A percentile compares a stretch with the other conserved stretches of the same genome.
phyloP scores from a whole-genome alignment of 768 basidiomycete species.

The Mycena alexandri region DNA sequence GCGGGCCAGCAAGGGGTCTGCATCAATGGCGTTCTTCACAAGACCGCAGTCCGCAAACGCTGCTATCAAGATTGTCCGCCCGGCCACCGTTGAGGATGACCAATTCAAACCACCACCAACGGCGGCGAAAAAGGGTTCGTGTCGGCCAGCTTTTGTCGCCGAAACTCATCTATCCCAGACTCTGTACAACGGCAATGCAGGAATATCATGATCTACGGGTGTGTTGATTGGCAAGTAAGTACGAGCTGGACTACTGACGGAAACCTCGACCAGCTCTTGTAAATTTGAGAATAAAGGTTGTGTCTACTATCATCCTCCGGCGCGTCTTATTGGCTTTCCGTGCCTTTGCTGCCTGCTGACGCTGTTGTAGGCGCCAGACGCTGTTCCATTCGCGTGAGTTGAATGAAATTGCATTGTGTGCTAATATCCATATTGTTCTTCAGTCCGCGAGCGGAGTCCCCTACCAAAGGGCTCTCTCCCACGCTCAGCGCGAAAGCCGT shows the following conservation, averaged over 20 bases:
- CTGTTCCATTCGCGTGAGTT: slow-evolving; percentile 48
- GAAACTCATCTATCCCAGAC: slow-evolving; percentile 56
- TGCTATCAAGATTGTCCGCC: slow-evolving; percentile 81
- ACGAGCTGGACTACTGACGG: neutral
- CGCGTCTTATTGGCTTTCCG: slow-evolving; percentile 46
- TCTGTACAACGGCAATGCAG: slow-evolving; percentile 85
- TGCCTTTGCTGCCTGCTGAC: slow-evolving; percentile 1
- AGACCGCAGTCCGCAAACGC: slow-evolving; percentile 70
- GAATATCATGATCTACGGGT: slow-evolving; percentile 95
- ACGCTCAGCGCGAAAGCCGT: slow-evolving; percentile 73
- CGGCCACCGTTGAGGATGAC: slow-evolving; percentile 58
- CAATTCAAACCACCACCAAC: slow-evolving; percentile 3
- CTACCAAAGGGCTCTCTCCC: slow-evolving; percentile 48
- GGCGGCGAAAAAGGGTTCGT: slow-evolving; percentile 67
- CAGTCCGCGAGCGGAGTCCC: slow-evolving; percentile 60
- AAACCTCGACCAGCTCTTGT: slow-evolving; percentile 69
- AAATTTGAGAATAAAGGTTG: slow-evolving; percentile 91
- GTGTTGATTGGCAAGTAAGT: slow-evolving; percentile 32
- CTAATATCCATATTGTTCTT: slow-evolving; percentile 11
- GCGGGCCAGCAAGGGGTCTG: slow-evolving; percentile 26
- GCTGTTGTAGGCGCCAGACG: slow-evolving; percentile 41
- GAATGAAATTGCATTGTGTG: neutral
- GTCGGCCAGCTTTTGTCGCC: slow-evolving; percentile 30
- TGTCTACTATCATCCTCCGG: slow-evolving; percentile 84
- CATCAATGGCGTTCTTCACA: slow-evolving; percentile 72